These are phyloP conservation scores for Pachysandra terminalis DNA, from an alignment of 164 flowering plant species.

Conservation along the genomic window DNA sequence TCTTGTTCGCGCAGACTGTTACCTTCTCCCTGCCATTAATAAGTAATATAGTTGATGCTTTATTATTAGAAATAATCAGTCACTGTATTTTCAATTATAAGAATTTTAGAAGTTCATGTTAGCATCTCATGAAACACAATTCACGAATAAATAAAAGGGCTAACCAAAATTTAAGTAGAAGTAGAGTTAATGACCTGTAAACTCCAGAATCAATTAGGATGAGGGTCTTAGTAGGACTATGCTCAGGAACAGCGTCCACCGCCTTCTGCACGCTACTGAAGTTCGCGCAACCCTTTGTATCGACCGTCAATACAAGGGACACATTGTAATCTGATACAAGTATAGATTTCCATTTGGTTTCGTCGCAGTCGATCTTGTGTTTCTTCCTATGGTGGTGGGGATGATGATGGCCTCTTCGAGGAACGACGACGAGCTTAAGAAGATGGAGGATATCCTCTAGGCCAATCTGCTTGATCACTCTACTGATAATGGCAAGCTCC, in stretches of 20 bases:
- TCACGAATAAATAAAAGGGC: no score
- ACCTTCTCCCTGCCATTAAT: constrained; percentile 91
- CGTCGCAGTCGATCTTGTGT: constrained; percentile 35
- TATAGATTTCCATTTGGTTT: constrained; percentile 35
- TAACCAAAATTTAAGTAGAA: no score
- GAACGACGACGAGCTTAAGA: neutral
- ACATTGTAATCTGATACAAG: constrained; percentile 33
- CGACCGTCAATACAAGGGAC: constrained; percentile 54
- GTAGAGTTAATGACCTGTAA: constrained; percentile 75
- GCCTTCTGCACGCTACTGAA: constrained; percentile 76
- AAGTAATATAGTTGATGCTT: no score
- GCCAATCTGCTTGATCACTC: constrained; percentile 18
- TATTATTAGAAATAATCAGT: no score
- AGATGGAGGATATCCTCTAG: constrained; percentile 22
- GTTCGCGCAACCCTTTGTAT: constrained; percentile 60
- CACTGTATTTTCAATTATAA: no score
- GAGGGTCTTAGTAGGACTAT: constrained; percentile 43
- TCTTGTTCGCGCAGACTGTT: constrained; percentile 49
- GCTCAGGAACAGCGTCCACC: constrained; percentile 61
- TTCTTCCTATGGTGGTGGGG: constrained; percentile 22
- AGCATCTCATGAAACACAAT: no score
- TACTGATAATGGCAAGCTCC: constrained; percentile 13
- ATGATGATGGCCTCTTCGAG: constrained; percentile 20
- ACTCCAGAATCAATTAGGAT: constrained; percentile 58
- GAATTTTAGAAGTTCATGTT: no score